Evolutionary conservation across 441 rosid genomes (phyloP), one percentile per base, ranked within the genome.

Genomic region (Geranium incanum): DNA sequence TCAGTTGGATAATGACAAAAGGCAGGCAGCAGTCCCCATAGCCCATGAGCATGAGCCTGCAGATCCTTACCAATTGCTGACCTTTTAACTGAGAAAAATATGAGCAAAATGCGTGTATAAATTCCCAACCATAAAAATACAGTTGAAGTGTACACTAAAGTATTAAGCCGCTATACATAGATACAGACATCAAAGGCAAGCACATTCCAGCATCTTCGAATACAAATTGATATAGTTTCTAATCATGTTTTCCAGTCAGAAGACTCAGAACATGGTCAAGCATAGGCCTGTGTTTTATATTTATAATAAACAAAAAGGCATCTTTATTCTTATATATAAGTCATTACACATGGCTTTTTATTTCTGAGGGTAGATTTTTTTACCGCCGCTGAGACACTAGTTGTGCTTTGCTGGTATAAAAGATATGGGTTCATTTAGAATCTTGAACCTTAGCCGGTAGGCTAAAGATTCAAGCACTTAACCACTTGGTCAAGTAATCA

Each of bases 1-100:
- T 95, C 98, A 72, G 74, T 82, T 70, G 97, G 92, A 81, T 86
- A 85, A 74, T 79, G 83, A 81, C 96, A 92, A 72, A 92, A 92
- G 74, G 95, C 88, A 74, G 97, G 93, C 52, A 92, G 82, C 82
- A 95, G 83, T 62, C 80, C 86, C 90, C 83, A 81, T 3, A 95
- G 91, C 70, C 81, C 90, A 77, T 77, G 85, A 68, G 97, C 86
- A 84, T 76, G 77, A 75, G 89, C 83, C 82, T 80, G 83, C 78
- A 95, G 85, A 77, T 86, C 88, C 77, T 90, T 80, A 68, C 88
- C 80, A 33, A 69, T 83, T 68, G 65, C 77, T 75, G 92, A 76
- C 75, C 83, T 88, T 84, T 86, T 87, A 77, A 84, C 97, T 94
- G 86, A 71, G 73, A 50, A 9, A 55, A 72, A 65, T 66, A 45